Evolutionary conservation across 2,329 filamentous ascomycete species (phyloP).

Genomic region (Alternaria postmessia): DNA sequence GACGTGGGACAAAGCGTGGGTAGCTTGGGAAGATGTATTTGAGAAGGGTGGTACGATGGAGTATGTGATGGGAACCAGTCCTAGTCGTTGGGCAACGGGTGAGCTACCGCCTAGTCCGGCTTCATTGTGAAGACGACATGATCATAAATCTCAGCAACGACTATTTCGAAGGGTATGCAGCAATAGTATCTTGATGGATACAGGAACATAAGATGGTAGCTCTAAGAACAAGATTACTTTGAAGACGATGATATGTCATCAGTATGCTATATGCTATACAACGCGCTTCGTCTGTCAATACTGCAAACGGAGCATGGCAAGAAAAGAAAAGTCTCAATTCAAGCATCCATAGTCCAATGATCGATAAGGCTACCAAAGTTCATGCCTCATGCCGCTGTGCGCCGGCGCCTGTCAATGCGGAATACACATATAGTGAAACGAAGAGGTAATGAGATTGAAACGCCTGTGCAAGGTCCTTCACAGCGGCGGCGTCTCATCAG

Average conservation of each 20-base stretch:
- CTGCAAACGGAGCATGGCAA: background rate
- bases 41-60: too few species aligned
- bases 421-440: background rate
- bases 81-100: slow-evolving; percentile 67
- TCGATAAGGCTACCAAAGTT: background rate
- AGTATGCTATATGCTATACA: slow-evolving; percentile 6
- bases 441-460: background rate
- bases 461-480: background rate
- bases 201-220: background rate
- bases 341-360: background rate
- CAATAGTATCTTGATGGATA: background rate
- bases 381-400: background rate
- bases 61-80: slow-evolving; percentile 64
- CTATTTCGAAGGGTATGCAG: background rate
- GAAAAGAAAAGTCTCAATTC: background rate
- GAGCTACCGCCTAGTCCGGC: slow-evolving; percentile 69
- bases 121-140: slow-evolving; percentile 11
- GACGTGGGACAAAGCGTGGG: too few species aligned
- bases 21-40: too few species aligned
- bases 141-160: background rate
- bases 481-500: background rate
- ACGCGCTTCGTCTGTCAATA: background rate
- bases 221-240: background rate
- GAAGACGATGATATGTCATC: background rate
- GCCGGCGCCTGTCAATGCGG: slow-evolving; percentile 6